Base-by-base conservation (phyloP, 352 stramenopile species). In the Thraustochytrium striatum region DNA sequence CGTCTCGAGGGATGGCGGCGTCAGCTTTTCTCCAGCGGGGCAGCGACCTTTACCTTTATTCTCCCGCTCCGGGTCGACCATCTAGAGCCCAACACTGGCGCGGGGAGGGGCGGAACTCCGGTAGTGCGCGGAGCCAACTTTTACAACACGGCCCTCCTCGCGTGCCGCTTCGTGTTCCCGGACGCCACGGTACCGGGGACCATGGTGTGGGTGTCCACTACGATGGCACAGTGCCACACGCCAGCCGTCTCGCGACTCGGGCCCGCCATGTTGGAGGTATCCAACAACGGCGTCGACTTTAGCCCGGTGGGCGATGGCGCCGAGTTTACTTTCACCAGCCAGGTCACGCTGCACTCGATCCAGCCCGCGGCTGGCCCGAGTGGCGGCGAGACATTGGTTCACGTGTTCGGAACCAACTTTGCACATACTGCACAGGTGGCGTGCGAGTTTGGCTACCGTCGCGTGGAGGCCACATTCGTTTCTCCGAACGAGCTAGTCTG, bases 271-370 rank as follows among this genome's bases (percentile, higher is more conserved):
- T 9, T 75, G 39, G 8, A 9, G 8, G 52, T 75, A 21, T 70
- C 68, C 8, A 75, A 75, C 68, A 75, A 75, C 57, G 68, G 68
- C 5, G 33, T 70, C 13, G 68, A 75, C 57, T 75, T 70, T 70
- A 30, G 9, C 9, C 35, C 8, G 21, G 59, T 30, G 7, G 21
- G 8, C 59, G 59, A 30, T 30, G n/a, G n/a, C n/a, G 7, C 44
- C 39, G 33, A 11, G n/a, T 47, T 70, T 30, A 8, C 11, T 21
- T 55, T 55, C 47, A 55, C 47, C 25, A 16, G 16, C 16, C 47
- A 55, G 47, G 16, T 21, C 47, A 55, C 47, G 16, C 16, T 55
- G 47, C 47, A 21, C 16, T 16, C 47, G 25, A 55, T 55, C 47
- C 16, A 8, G 32, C 55, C 55, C 32, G 8, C 55, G 8, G 32